These are phyloP conservation scores for Lactifluus pinguis DNA, from an alignment of 768 basidiomycete genomes.

Conservation along the genomic window DNA sequence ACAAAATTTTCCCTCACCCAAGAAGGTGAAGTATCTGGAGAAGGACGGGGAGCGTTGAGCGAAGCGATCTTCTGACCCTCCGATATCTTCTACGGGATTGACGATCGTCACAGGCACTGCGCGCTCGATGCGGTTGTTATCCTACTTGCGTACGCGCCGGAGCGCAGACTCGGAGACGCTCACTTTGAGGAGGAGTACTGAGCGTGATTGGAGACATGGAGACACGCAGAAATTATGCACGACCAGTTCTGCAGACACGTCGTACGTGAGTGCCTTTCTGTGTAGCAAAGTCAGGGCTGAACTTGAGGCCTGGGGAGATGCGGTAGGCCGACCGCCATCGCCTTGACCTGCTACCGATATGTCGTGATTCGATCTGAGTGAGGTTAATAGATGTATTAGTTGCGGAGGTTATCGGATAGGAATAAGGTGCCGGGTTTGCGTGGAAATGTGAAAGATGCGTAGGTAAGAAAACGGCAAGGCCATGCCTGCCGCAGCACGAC, in stretches of 20 bases:
- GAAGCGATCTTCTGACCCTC: no score
- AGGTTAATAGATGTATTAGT: no score
- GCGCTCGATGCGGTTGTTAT: conserved; percentile 96
- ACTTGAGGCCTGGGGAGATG: conserved; percentile 57
- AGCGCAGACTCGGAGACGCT: conserved; percentile 91
- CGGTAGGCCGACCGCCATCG: conserved; percentile 61
- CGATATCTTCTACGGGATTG: conserved; percentile 87
- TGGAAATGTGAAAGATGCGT: no score
- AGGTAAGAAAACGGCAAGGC: no score
- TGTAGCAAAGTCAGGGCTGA: conserved; percentile 90
- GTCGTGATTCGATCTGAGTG: no score
- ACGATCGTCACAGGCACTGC: conserved; percentile 95
- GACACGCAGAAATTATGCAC: neutral
- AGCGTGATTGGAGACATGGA: conserved; percentile 52
- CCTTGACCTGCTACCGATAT: conserved; percentile 64
- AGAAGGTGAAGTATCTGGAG: conserved; percentile 88
- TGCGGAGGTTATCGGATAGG: no score
- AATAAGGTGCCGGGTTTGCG: no score
- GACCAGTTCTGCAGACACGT: neutral
- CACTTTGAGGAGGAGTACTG: conserved; percentile 79
- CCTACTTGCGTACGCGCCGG: conserved; percentile 93
- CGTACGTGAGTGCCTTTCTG: conserved; percentile 94
- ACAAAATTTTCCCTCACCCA: conserved; percentile 66
- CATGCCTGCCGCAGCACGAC: no score
- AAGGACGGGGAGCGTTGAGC: no score